Evolutionary conservation across 306 rosid species (phyloP).

Genomic region (Quercus wislizeni): DNA sequence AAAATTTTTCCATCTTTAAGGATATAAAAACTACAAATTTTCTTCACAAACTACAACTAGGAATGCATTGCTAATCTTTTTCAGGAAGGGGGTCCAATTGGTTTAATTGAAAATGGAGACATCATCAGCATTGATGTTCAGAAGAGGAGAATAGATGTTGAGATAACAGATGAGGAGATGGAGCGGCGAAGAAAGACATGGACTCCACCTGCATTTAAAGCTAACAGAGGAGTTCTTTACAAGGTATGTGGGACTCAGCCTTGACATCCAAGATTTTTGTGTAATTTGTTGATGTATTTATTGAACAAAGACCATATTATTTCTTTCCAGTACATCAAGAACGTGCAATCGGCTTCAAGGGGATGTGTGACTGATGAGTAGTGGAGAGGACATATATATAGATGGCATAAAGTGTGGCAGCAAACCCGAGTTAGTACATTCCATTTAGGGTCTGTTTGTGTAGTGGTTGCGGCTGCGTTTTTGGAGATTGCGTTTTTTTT

Average conservation of each 20-base stretch:
- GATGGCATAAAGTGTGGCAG: slow-evolving; percentile 23
- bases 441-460: too few relatives aligned
- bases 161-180: slow-evolving; percentile 70
- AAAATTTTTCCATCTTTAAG: background rate
- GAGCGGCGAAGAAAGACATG: slow-evolving; percentile 60
- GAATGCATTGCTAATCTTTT: slow-evolving; percentile 22
- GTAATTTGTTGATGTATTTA: background rate
- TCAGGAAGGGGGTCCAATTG: slow-evolving; percentile 96
- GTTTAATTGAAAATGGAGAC: slow-evolving; percentile 76
- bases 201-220: slow-evolving; percentile 69
- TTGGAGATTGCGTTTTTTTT: too few relatives aligned
- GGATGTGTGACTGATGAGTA: slow-evolving; percentile 97
- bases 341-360: slow-evolving; percentile 70
- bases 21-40: background rate
- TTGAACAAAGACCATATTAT: background rate
- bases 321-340: slow-evolving; percentile 76
- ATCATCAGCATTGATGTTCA: slow-evolving; percentile 64
- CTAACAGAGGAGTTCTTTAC: slow-evolving; percentile 67
- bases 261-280: background rate
- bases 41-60: background rate
- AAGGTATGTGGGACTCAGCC: slow-evolving; percentile 47
- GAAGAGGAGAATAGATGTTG: slow-evolving; percentile 70
- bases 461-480: too few relatives aligned
- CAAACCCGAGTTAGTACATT: background rate
- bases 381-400: slow-evolving; percentile 11